Percentiles rank a stretch among this genome's conserved stretches.
These are phyloP conservation scores for Trypanosoma platydactyli DNA, from an alignment of 208 protist genomes.

Conservation along the genomic window DNA sequence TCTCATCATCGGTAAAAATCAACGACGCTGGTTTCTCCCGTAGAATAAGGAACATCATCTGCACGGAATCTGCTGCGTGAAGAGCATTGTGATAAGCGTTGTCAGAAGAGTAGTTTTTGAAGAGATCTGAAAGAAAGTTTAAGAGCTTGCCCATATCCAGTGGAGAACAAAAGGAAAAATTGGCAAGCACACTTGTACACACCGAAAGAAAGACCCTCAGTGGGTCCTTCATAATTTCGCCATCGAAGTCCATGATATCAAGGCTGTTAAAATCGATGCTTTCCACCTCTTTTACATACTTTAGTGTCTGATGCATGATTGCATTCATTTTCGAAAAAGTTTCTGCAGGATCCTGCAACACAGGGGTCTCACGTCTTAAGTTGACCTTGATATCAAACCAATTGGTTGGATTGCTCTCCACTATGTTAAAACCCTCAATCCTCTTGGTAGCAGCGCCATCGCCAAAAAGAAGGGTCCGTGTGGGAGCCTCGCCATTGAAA, in stretches of 20 bases:
- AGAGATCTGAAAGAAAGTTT: slow-evolving; percentile 61
- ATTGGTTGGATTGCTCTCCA: slow-evolving; percentile 22
- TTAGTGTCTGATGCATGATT: slow-evolving; percentile 65
- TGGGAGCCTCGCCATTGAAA: slow-evolving; percentile 23
- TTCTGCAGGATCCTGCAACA: slow-evolving; percentile 63
- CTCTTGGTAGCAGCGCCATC: not conserved
- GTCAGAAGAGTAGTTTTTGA: slow-evolving; percentile 50
- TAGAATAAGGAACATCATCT: slow-evolving; percentile 85
- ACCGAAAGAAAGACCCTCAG: slow-evolving; percentile 83
- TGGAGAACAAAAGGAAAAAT: slow-evolving; percentile 71
- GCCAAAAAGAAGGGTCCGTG: slow-evolving; percentile 25
- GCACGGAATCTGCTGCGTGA: slow-evolving; percentile 81
- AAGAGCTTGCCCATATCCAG: slow-evolving; percentile 64
- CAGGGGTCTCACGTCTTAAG: slow-evolving; percentile 37
- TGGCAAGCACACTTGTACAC: slow-evolving; percentile 77
- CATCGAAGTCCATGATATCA: slow-evolving; percentile 66
- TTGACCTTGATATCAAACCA: slow-evolving; percentile 18
- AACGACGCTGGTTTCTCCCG: slow-evolving; percentile 63
- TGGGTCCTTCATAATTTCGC: slow-evolving; percentile 69
- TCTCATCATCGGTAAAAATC: slow-evolving; percentile 84
- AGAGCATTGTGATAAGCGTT: slow-evolving; percentile 82
- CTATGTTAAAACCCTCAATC: slow-evolving; percentile 23
- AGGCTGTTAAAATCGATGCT: slow-evolving; percentile 77
- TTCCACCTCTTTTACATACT: slow-evolving; percentile 77
- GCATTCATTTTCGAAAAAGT: slow-evolving; percentile 73